phyloP scores from a whole-genome alignment of 345 rosid genomes.

The Citrus glauca region DNA sequence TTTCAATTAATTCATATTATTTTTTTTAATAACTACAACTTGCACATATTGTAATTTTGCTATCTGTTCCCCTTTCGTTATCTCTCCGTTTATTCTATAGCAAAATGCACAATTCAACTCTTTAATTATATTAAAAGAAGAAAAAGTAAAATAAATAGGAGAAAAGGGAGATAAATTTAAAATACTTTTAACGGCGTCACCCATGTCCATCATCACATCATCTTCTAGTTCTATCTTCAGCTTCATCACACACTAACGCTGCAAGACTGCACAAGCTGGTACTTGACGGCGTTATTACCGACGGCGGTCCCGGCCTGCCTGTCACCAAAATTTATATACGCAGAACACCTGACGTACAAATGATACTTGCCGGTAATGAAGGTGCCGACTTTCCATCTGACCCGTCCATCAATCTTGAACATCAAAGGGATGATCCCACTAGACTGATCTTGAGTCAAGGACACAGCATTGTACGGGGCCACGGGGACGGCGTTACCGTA shows the following conservation, averaged over 20 bases:
- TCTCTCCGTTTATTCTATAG: background rate
- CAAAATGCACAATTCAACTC: conserved; percentile 6
- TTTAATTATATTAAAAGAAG: background rate
- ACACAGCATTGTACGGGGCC: conserved; percentile 60
- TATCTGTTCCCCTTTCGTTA: background rate
- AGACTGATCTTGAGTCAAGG: conserved; percentile 49
- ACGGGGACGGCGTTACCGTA: conserved; percentile 68
- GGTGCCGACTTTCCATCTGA: conserved; percentile 78
- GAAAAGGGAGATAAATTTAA: background rate
- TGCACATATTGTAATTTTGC: conserved; percentile 10
- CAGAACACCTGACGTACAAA: conserved; percentile 58
- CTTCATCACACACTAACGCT: conserved; percentile 56
- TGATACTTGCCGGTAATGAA: conserved; percentile 58
- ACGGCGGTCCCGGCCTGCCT: conserved; percentile 43
- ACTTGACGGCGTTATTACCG: conserved; percentile 71
- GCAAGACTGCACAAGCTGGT: conserved; percentile 47
- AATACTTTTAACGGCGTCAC: conserved; percentile 9
- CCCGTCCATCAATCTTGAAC: conserved; percentile 80
- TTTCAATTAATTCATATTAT: background rate
- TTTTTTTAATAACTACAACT: background rate
- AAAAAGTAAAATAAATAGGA: background rate
- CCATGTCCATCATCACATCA: background rate
- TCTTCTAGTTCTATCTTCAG: background rate
- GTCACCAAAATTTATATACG: conserved; percentile 54
- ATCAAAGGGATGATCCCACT: conserved; percentile 38